These are phyloP conservation scores for Wickerhamomyces sp. DNA, from an alignment of 1,139 yeast genomes.

Conservation along the genomic window DNA sequence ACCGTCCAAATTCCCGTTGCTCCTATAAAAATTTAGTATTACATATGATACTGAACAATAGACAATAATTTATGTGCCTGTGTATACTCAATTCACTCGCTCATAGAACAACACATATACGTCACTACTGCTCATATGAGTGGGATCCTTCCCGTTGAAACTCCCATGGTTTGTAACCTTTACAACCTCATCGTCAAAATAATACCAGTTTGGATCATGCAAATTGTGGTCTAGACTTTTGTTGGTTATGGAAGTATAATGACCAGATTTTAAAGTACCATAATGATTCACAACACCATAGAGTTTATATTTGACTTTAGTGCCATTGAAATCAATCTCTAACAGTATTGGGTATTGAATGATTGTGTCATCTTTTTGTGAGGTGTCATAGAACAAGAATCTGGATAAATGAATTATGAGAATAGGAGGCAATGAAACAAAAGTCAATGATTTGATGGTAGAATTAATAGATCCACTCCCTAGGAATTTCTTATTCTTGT, in stretches of 20 bases:
- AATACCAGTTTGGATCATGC: slow-evolving; percentile 51
- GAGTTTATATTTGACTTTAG: slow-evolving; percentile 44
- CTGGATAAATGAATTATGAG: slow-evolving; percentile 62
- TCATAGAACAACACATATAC: slow-evolving; percentile 75
- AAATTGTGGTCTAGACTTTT: slow-evolving; percentile 35
- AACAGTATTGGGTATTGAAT: slow-evolving; percentile 53
- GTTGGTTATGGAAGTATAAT: slow-evolving; percentile 63
- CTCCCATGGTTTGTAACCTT: slow-evolving; percentile 47
- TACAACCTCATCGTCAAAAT: slow-evolving; percentile 67
- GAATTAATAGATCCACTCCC: slow-evolving; percentile 12
- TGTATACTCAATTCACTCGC: slow-evolving; percentile 26
- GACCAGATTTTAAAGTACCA: slow-evolving; percentile 70
- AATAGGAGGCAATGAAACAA: slow-evolving; percentile 59
- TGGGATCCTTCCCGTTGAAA: slow-evolving; percentile 33
- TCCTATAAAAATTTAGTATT: no score
- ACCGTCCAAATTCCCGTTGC: no score
- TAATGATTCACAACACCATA: slow-evolving; percentile 64
- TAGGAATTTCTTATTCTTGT: slow-evolving; percentile 4
- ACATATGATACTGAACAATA: no score
- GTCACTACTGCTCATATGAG: slow-evolving; percentile 44
- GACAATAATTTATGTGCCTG: neutral
- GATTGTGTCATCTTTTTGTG: slow-evolving; percentile 50
- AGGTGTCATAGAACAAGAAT: slow-evolving; percentile 48
- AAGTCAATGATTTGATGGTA: slow-evolving; percentile 51
- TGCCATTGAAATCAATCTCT: slow-evolving; percentile 39